These are phyloP conservation scores for Tagetes erecta DNA, from an alignment of 129 eudicot genomes.

Conservation along the genomic window DNA sequence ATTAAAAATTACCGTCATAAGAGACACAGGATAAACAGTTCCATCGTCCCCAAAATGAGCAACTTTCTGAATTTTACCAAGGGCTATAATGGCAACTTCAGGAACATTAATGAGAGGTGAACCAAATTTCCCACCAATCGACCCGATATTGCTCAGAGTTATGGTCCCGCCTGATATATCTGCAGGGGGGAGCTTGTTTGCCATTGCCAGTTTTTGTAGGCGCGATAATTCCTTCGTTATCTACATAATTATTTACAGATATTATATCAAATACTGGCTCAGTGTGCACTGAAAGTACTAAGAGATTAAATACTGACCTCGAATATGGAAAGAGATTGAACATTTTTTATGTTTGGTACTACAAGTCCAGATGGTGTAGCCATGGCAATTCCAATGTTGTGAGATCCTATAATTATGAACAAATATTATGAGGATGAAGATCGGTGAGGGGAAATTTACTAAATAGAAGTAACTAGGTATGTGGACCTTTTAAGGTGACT, in stretches of 20 bases:
- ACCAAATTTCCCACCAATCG: slow-evolving; percentile 97
- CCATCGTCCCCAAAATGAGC: slow-evolving; percentile 68
- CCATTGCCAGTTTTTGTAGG: slow-evolving; percentile 66
- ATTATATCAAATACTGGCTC: background rate
- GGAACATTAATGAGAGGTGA: slow-evolving; percentile 91
- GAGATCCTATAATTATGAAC: slow-evolving; percentile 53
- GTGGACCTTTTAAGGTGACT: slow-evolving; percentile 78
- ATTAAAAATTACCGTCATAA: slow-evolving; percentile 57
- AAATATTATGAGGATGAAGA: slow-evolving; percentile 47
- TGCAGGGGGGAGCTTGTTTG: slow-evolving; percentile 80
- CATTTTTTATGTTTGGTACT: slow-evolving; percentile 89
- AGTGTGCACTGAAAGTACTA: background rate
- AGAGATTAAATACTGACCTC: slow-evolving; percentile 50
- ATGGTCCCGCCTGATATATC: slow-evolving; percentile 88
- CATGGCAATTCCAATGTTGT: slow-evolving; percentile 96
- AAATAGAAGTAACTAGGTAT: background rate
- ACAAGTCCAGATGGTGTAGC: slow-evolving; percentile 94
- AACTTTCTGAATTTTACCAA: slow-evolving; percentile 70
- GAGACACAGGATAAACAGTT: slow-evolving; percentile 60
- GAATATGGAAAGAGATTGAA: slow-evolving; percentile 78
- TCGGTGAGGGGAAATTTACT: background rate
- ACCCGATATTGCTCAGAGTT: slow-evolving; percentile 91
- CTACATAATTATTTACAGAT: slow-evolving; percentile 32
- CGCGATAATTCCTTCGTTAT: slow-evolving; percentile 82
- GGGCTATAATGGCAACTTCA: slow-evolving; percentile 89